phyloP scores from a whole-genome alignment of 1,139 yeast species.

The Tardiomyces digboiensis region DNA sequence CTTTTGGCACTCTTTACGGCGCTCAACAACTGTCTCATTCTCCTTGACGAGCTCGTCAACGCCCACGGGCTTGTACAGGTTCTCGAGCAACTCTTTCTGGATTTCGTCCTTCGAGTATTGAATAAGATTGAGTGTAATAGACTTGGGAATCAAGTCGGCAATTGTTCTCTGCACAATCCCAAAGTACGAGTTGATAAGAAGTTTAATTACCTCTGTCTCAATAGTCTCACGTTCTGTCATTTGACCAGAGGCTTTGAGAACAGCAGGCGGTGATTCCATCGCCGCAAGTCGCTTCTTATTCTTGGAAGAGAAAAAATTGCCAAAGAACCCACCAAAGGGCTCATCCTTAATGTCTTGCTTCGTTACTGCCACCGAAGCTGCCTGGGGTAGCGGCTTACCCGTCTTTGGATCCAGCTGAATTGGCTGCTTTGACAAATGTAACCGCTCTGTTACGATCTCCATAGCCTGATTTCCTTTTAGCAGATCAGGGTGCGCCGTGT shows the following conservation, averaged over 20 bases:
- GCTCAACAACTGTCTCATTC: slow-evolving; percentile 84
- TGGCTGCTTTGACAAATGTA: slow-evolving; percentile 65
- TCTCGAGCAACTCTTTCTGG: slow-evolving; percentile 84
- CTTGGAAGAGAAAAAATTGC: slow-evolving; percentile 89
- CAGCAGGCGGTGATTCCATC: slow-evolving; percentile 96
- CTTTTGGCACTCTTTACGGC: slow-evolving; percentile 88
- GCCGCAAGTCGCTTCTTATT: slow-evolving; percentile 90
- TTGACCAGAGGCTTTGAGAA: slow-evolving; percentile 86
- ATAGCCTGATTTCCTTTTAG: slow-evolving; percentile 92
- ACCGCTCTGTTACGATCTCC: slow-evolving; percentile 83
- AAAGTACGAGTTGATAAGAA: slow-evolving; percentile 82
- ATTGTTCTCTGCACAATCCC: slow-evolving; percentile 89
- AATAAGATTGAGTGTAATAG: slow-evolving; percentile 86
- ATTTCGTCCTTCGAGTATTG: slow-evolving; percentile 68
- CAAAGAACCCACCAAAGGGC: slow-evolving; percentile 69
- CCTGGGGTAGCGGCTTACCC: slow-evolving; percentile 44
- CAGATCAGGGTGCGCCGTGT: slow-evolving; percentile 96
- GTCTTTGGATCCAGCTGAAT: slow-evolving; percentile 87
- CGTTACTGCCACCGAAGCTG: slow-evolving; percentile 14
- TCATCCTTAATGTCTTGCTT: slow-evolving; percentile 16
- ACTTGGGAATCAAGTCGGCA: slow-evolving; percentile 90
- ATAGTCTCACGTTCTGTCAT: slow-evolving; percentile 94
- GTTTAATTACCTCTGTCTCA: slow-evolving; percentile 95
- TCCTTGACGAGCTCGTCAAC: slow-evolving; percentile 79
- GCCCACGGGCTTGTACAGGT: slow-evolving; percentile 72